Evolutionary conservation across 2,329 filamentous ascomycete species (phyloP), one percentile per base, ranked within the genome.

Genomic region (Beauveria asiatica): DNA sequence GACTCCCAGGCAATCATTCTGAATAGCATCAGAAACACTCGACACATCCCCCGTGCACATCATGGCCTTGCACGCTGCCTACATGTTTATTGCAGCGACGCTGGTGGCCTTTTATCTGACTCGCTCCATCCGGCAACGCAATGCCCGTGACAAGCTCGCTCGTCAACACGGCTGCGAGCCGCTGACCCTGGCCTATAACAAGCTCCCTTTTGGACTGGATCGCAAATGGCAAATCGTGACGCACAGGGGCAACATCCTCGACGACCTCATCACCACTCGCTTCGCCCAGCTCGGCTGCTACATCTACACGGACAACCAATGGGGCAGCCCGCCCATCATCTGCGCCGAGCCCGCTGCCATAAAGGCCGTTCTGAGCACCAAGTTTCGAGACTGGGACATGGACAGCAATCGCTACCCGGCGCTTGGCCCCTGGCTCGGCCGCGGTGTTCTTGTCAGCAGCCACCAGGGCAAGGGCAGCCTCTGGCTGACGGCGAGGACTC

Each of bases 221-320:
- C 55, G 55, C 27, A 57, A 57, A 11, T 57, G 46, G 44, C 44
- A 57, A 11, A 48, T 57, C 7, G 44, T 57, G 30, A 57, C 55
- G 25, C 46, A 50, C 41, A 8, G 46, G 5, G 55, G 55, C 27
- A 57, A 57, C 25, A 50, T 57, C 30, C 45, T 57, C 19, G 55
- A 57, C 55, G 55, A 57, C 44, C 44, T 57, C 55, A 48, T 57
- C 44, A 57, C 46, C 30, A 50, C 55, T 4, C 44, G 55, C 44
- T 57, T 57, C 37, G 55, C 27, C 11, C 23, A 50, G 10, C 55
- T 57, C 30, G 55, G 55, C 21, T 50, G 9, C 21, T 57, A 57
- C 41, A 57, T 45, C 0, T 57, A 57, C 41, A 48, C 44, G 13
- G 55, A 57, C 19, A 50, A 57, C 55, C 55, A 50, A 50, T 50